Evolutionary conservation across 257 asterid genomes (phyloP).

Genomic region (Solanum rostratum): DNA sequence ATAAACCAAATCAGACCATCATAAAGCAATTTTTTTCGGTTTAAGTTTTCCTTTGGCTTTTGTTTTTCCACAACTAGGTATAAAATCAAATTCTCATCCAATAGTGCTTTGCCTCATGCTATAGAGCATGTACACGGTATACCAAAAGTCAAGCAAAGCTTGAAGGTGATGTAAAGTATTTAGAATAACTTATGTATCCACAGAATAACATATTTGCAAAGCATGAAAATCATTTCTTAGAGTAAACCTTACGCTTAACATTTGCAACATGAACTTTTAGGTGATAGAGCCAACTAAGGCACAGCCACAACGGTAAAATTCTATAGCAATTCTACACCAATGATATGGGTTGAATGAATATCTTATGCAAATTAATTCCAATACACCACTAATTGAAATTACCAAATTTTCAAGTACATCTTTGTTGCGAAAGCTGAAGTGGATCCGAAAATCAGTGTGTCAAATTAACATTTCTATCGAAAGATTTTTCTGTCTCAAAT

Average conservation of each 20-base stretch:
- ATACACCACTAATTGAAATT: neutral
- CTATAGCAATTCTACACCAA: neutral
- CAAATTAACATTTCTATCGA: neutral
- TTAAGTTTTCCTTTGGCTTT: neutral
- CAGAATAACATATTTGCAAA: neutral
- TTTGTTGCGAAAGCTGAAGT: neutral
- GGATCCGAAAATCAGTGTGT: neutral
- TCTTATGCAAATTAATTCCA: neutral
- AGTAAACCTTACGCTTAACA: neutral
- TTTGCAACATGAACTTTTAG: neutral
- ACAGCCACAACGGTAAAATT: neutral
- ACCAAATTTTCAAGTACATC: neutral
- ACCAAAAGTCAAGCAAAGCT: neutral
- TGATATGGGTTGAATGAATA: neutral
- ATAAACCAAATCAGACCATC: neutral
- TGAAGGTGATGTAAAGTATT: neutral
- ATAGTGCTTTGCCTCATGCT: neutral
- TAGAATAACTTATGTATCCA: neutral
- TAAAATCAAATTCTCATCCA: neutral
- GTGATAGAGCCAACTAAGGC: too few relatives aligned
- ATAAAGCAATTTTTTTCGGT: neutral
- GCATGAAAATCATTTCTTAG: neutral
- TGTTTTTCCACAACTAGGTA: neutral
- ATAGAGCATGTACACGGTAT: neutral
- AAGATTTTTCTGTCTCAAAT: too few relatives aligned